Percentiles rank a stretch among this genome's conserved stretches.
These are phyloP conservation scores for Rhododendron kiyosumense DNA, from an alignment of 148 eudicot species.

Conservation along the genomic window DNA sequence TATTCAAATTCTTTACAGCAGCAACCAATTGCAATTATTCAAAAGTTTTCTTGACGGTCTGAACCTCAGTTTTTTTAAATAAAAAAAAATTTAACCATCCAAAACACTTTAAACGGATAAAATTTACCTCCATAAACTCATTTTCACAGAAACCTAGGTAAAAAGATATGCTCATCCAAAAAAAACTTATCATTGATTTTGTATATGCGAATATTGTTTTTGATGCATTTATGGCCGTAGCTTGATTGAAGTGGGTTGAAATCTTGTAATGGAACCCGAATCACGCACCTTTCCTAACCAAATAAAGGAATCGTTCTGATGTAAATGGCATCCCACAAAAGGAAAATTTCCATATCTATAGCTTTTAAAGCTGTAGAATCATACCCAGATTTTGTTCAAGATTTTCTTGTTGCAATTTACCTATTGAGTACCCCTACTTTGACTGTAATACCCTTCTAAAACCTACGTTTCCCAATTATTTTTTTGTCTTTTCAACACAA, in stretches of 20 bases:
- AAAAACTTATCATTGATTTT: not conserved
- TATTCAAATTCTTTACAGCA: too few relatives aligned
- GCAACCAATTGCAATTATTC: too few relatives aligned
- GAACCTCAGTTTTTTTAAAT: too few relatives aligned
- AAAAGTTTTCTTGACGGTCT: too few relatives aligned
- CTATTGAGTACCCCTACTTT: not conserved
- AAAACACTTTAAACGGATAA: too few relatives aligned
- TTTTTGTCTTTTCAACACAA: not conserved
- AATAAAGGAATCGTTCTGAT: not conserved
- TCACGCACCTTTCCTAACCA: not conserved
- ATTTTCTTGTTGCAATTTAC: not conserved
- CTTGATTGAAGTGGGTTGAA: not conserved
- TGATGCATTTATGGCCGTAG: not conserved
- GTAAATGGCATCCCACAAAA: constrained; percentile 13
- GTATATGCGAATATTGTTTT: not conserved
- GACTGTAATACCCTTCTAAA: not conserved
- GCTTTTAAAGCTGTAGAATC: constrained; percentile 15
- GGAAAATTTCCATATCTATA: constrained; percentile 14
- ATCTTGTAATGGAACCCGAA: not conserved
- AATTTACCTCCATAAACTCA: too few relatives aligned
- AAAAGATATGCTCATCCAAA: too few relatives aligned
- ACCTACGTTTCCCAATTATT: not conserved
- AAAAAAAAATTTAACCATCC: too few relatives aligned
- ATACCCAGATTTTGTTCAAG: constrained; percentile 12
- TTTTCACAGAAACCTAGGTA: too few relatives aligned